phyloP scores from a whole-genome alignment of 768 basidiomycete genomes.

The Lactarius vividus region DNA sequence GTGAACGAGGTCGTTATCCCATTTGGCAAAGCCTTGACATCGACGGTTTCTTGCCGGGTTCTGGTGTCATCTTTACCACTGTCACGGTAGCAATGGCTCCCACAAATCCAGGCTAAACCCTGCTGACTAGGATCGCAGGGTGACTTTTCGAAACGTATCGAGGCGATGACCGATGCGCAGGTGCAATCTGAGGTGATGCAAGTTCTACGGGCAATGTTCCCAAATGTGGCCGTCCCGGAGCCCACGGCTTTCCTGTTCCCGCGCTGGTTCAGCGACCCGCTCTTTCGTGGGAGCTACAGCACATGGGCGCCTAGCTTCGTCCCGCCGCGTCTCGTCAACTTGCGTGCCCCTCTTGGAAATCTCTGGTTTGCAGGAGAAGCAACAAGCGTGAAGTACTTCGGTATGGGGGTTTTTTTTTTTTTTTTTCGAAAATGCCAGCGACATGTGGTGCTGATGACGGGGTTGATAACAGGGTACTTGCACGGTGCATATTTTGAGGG shows the following conservation, averaged over 20 bases:
- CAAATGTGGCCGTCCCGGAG: slow-evolving; percentile 47
- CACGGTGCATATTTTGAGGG: slow-evolving; percentile 37
- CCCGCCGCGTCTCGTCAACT: slow-evolving; percentile 48
- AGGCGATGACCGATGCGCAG: slow-evolving; percentile 46
- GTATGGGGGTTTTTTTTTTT: slow-evolving; percentile 31
- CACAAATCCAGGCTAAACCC: no score
- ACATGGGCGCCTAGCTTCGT: slow-evolving; percentile 63
- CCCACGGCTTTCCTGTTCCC: slow-evolving; percentile 48
- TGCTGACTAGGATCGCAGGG: slow-evolving; percentile 38
- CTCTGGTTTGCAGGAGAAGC: slow-evolving; percentile 65
- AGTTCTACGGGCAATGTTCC: slow-evolving; percentile 56
- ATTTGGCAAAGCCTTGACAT: slow-evolving; percentile 66
- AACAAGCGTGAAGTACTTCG: slow-evolving; percentile 53
- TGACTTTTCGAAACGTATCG: slow-evolving; percentile 55
- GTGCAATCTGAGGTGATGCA: slow-evolving; percentile 51
- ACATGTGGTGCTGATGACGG: background rate
- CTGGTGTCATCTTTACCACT: slow-evolving; percentile 50
- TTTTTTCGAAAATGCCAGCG: background rate
- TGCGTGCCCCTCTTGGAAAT: slow-evolving; percentile 49
- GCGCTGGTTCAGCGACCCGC: slow-evolving; percentile 49
- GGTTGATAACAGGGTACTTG: slow-evolving; percentile 27
- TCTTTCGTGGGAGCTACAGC: slow-evolving; percentile 57
- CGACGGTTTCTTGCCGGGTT: slow-evolving; percentile 53
- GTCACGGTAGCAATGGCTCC: slow-evolving; percentile 44
- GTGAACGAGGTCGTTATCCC: slow-evolving; percentile 41